phyloP scores from a whole-genome alignment of 176 grass and related monocot species.

The Tuctoria greenei region DNA sequence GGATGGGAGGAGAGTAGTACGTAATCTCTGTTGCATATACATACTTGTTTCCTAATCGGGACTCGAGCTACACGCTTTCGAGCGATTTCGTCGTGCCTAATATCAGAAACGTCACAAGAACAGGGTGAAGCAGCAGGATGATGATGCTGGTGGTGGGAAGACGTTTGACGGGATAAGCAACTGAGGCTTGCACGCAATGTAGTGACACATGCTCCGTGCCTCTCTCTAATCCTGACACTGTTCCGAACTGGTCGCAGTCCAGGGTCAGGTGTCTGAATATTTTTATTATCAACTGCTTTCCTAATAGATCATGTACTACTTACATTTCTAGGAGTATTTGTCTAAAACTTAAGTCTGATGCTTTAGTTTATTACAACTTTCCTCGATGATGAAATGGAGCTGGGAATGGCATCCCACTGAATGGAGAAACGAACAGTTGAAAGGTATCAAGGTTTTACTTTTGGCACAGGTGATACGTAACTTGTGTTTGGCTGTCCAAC shows the following conservation, averaged over 20 bases:
- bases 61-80: neutral
- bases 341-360: too few relatives aligned
- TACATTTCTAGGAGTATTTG: too few relatives aligned
- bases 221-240: neutral
- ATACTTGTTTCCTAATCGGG: neutral
- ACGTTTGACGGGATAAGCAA: slow-evolving; percentile 26
- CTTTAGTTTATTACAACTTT: too few relatives aligned
- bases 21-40: neutral
- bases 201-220: neutral
- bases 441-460: too few relatives aligned
- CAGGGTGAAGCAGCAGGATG: neutral
- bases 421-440: too few relatives aligned
- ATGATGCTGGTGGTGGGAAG: neutral
- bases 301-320: too few relatives aligned
- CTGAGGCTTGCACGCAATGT: slow-evolving; percentile 35
- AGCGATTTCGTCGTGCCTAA: neutral
- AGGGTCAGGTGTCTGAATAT: neutral
- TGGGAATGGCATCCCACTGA: too few relatives aligned
- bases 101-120: neutral
- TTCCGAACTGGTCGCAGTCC: neutral
- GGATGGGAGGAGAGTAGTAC: too few relatives aligned
- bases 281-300: too few relatives aligned
- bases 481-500: too few relatives aligned
- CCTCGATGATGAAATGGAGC: too few relatives aligned
- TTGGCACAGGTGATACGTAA: too few relatives aligned